These are phyloP conservation scores for Mucor lusitanicus DNA, from an alignment of 371 early-diverging fungal genomes.

Conservation along the genomic window DNA sequence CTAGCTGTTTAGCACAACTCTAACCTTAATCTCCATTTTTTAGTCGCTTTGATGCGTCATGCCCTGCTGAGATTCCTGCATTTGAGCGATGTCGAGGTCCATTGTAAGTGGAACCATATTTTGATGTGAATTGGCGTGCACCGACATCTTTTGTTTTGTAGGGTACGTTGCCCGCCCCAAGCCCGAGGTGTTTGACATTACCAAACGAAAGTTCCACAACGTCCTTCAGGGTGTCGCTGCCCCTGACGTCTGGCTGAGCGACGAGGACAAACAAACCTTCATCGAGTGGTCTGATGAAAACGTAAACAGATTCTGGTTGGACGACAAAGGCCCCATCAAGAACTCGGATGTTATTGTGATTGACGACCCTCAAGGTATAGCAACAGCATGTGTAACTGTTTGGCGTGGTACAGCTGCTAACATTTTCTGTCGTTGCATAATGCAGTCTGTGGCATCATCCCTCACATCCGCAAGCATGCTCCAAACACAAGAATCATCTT, in stretches of 20 bases:
- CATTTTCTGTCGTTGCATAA: neutral
- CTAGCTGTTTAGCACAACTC: neutral
- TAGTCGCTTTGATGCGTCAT: slow-evolving; percentile 91
- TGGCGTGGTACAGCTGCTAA: neutral
- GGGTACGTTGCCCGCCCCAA: slow-evolving; percentile 79
- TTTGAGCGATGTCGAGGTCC: slow-evolving; percentile 65
- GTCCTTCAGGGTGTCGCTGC: slow-evolving; percentile 86
- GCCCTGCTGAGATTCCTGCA: slow-evolving; percentile 72
- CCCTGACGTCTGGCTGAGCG: slow-evolving; percentile 56
- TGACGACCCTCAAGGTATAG: slow-evolving; percentile 90
- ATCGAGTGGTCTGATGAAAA: slow-evolving; percentile 79
- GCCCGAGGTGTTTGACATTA: slow-evolving; percentile 82
- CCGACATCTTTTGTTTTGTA: slow-evolving; percentile 2
- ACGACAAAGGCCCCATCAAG: slow-evolving; percentile 65
- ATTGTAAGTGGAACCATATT: slow-evolving; percentile 46
- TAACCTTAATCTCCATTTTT: slow-evolving; percentile 3
- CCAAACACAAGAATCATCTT: slow-evolving; percentile 76
- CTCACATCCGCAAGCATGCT: slow-evolving; percentile 70
- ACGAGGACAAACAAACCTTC: slow-evolving; percentile 72
- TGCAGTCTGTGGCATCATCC: slow-evolving; percentile 73
- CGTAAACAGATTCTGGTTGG: slow-evolving; percentile 75
- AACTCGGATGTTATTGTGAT: slow-evolving; percentile 80
- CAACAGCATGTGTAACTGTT: slow-evolving; percentile 7
- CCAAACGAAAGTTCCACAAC: slow-evolving; percentile 89
- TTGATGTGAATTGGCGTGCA: neutral